Conservation (phyloP, 1,284 basidiomycete species). For the Sanghuangporus baumii region DNA sequence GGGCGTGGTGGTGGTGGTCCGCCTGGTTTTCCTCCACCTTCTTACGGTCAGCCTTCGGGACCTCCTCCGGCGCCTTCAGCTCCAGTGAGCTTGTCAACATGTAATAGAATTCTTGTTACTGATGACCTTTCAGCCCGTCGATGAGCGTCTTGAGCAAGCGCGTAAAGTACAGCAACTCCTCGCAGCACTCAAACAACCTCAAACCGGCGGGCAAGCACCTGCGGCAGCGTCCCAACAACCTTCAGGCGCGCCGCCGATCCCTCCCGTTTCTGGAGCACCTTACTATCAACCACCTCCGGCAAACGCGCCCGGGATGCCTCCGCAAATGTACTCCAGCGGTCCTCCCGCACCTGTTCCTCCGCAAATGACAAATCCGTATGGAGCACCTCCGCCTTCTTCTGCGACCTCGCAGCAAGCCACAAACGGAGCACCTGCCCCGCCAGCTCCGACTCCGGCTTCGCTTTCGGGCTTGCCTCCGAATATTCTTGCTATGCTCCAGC, state of each 20-base stretch:
- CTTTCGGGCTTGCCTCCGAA: conserved; percentile 51
- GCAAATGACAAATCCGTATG: conserved; percentile 7
- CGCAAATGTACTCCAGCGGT: conserved; percentile 4
- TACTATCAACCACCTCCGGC: conserved; percentile 42
- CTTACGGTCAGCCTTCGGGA: conserved; percentile 27
- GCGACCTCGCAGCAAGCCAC: neutral
- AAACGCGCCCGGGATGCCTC: conserved; percentile 19
- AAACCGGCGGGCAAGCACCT: conserved; percentile 31
- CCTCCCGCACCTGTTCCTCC: conserved; percentile 7
- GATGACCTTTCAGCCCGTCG: conserved; percentile 31
- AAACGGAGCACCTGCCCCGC: neutral
- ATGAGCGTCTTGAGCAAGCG: conserved; percentile 77
- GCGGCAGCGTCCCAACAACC: conserved; percentile 32
- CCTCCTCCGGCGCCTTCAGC: conserved; percentile 1
- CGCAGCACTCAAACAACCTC: conserved; percentile 71
- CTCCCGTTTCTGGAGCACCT: conserved; percentile 21
- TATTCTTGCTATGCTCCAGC: conserved; percentile 41
- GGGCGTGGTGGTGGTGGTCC: conserved; percentile 19
- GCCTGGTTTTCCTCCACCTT: conserved; percentile 24
- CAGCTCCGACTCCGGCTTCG: conserved; percentile 18
- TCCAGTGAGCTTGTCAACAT: neutral
- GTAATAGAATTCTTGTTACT: neutral
- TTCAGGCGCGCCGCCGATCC: conserved; percentile 30
- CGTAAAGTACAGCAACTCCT: conserved; percentile 75
- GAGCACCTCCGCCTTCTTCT: conserved; percentile 7